Evolutionary conservation across 768 basidiomycete genomes (phyloP), one percentile per base, ranked within the genome.

Genomic region (Suillus paluster): DNA sequence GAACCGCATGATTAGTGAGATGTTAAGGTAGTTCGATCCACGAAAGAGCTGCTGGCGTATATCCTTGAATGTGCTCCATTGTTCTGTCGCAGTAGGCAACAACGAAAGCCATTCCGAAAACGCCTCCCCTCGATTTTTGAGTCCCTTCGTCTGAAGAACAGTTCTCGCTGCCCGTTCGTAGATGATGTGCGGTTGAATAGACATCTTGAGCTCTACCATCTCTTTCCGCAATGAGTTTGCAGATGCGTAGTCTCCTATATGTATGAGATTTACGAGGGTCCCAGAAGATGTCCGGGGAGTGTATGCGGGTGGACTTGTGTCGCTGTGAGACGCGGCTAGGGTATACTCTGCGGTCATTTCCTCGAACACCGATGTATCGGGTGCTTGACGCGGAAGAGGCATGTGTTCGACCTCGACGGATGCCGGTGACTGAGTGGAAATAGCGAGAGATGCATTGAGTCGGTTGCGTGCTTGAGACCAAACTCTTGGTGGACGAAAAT

Each of bases 61-160:
- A 17, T 57, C 45, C 17, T 68, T 48, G 63, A 81, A 67, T 15
- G 65, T 54, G 14, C 60, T 41, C 45, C 57, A 52, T 10, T 60
- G 55, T 15, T 66, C 59, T 30, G 70, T 57, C 3, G 73, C 74
- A 39, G 72, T 66, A 5, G 84, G 84, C 14, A 78, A 66, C 45
- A 84, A 74, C 5, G 75, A 71, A 57, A 83, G 67, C 85, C 85
- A 86, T 15, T 68, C 62, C 49, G 79, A 78, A n/a, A 74, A 74
- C 2, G 61, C 25, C 1, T 67, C 67, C 38, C 62, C 3, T n/a
- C 70, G 66, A 9, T 62, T 39, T 58, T 76, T 59, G 1, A 73
- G 46, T 17, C 23, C 54, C 17, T 39, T 55, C 54, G 38, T 27
- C 17, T 34, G 54, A 55, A 55, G 54, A 39, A 55, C 23, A 39